These are phyloP conservation scores for Oidiodendron maius DNA, from an alignment of 495 filamentous ascomycete genomes.

Conservation along the genomic window DNA sequence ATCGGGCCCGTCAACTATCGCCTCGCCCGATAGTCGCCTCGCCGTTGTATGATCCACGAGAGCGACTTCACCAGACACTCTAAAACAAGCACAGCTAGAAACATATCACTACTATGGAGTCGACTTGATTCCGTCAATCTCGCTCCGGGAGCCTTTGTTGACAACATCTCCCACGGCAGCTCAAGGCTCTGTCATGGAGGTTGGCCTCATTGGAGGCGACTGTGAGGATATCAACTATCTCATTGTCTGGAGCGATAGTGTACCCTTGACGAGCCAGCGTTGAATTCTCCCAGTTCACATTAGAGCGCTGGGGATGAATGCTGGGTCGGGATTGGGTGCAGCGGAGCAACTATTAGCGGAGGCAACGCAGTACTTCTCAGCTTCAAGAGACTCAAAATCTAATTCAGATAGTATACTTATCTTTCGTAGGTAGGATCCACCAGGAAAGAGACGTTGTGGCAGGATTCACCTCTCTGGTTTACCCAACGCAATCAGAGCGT, in stretches of 20 bases:
- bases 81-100: slow-evolving; percentile 30
- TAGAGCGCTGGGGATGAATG: slow-evolving; percentile 29
- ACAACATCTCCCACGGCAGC: slow-evolving; percentile 20
- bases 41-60: slow-evolving; percentile 22
- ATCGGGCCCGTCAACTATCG: slow-evolving; percentile 9
- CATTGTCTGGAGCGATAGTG: slow-evolving; percentile 31
- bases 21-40: slow-evolving; percentile 22
- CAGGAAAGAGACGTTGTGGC: too few species aligned
- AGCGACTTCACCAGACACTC: slow-evolving; percentile 15
- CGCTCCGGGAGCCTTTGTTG: slow-evolving; percentile 27
- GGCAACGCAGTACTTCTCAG: slow-evolving; percentile 24
- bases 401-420: too few species aligned
- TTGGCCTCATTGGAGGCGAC: slow-evolving; percentile 20
- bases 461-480: too few species aligned
- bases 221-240: slow-evolving; percentile 25
- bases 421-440: too few species aligned
- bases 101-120: slow-evolving; percentile 35
- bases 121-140: slow-evolving; percentile 31
- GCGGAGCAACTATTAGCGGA: slow-evolving; percentile 30
- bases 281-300: slow-evolving; percentile 28
- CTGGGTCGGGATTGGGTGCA: slow-evolving; percentile 25
- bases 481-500: too few species aligned
- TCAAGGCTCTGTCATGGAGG: slow-evolving; percentile 23
- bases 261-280: slow-evolving; percentile 29
- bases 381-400: too few species aligned